These are phyloP conservation scores for Fonsecaea erecta DNA, from an alignment of 2,329 filamentous ascomycete genomes.

Conservation along the genomic window DNA sequence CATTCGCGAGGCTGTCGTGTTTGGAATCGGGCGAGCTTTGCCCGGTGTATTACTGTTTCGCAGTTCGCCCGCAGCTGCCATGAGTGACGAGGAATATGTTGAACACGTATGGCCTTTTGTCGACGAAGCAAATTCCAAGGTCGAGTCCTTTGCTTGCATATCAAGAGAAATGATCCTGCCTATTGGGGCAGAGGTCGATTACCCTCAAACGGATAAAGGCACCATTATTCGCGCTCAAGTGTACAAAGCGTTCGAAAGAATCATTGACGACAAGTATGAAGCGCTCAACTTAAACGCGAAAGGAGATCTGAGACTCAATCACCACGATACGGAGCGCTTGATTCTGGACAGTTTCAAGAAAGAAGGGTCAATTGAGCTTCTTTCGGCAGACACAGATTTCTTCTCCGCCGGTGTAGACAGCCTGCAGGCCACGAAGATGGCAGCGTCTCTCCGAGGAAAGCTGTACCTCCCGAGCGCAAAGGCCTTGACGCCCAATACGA, in stretches of 20 bases:
- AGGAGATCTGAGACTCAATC: slow-evolving; percentile 10
- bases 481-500: slow-evolving; percentile 59
- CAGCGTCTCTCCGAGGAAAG: slow-evolving; percentile 50
- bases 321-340: slow-evolving; percentile 23
- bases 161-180: slow-evolving; percentile 56
- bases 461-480: slow-evolving; percentile 21
- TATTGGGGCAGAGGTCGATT: slow-evolving; percentile 41
- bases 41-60: slow-evolving; percentile 63
- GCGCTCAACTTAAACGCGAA: slow-evolving; percentile 7
- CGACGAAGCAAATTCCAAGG: slow-evolving; percentile 54
- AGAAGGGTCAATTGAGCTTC: slow-evolving; percentile 13
- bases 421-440: slow-evolving; percentile 38
- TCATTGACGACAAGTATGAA: slow-evolving; percentile 23
- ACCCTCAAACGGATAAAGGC: slow-evolving; percentile 58
- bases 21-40: slow-evolving; percentile 62
- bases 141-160: slow-evolving; percentile 59
- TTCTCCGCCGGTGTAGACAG: slow-evolving; percentile 30
- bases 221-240: slow-evolving; percentile 60
- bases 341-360: slow-evolving; percentile 24
- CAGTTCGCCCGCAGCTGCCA: slow-evolving; percentile 35
- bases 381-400: slow-evolving; percentile 22
- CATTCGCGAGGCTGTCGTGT: slow-evolving; percentile 63
- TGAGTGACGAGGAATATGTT: slow-evolving; percentile 48
- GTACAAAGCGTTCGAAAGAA: slow-evolving; percentile 53
- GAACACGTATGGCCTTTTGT: slow-evolving; percentile 52